These are phyloP conservation scores for Crithidia bombi DNA, from an alignment of 208 protist species.

Conservation along the genomic window DNA sequence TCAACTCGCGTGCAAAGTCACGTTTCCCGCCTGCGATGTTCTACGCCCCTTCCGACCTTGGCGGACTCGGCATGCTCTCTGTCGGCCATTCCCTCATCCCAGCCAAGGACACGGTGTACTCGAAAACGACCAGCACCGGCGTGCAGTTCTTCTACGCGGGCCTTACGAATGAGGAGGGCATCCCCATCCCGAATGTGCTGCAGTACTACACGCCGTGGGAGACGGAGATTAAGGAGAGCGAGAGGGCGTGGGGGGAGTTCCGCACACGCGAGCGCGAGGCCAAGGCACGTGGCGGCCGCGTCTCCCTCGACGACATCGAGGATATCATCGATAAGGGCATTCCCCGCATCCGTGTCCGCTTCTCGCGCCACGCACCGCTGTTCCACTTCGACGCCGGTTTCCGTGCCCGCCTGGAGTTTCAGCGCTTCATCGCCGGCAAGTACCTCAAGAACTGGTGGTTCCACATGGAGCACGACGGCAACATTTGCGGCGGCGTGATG, in stretches of 20 bases:
- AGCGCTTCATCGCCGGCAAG: constrained; percentile 98
- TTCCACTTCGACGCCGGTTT: constrained; percentile 99
- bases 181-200: constrained; percentile 99
- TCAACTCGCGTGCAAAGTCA: constrained; percentile 99
- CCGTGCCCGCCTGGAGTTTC: constrained; percentile 98
- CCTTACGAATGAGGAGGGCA: constrained; percentile 98
- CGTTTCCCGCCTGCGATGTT: constrained; percentile 99
- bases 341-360: constrained; percentile 99
- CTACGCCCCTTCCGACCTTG: constrained; percentile 99
- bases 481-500: constrained; percentile 99
- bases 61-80: constrained; percentile 99
- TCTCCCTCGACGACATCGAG: constrained; percentile 99
- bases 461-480: constrained; percentile 99
- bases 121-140: constrained; percentile 97
- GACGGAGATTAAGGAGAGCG: constrained; percentile 99
- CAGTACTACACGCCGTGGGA: constrained; percentile 99
- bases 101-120: constrained; percentile 98
- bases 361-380: constrained; percentile 99
- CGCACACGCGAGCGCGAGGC: constrained; percentile 98
- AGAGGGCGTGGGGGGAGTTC: constrained; percentile 99
- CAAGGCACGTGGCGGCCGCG: constrained; percentile 95
- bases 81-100: constrained; percentile 99
- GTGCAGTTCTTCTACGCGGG: constrained; percentile 99
- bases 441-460: constrained; percentile 99
- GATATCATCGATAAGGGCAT: constrained; percentile 99